Evolutionary conservation across 129 eudicot species (phyloP), one percentile per base, ranked within the genome.

Genomic region (Helichrysum umbraculigerum): DNA sequence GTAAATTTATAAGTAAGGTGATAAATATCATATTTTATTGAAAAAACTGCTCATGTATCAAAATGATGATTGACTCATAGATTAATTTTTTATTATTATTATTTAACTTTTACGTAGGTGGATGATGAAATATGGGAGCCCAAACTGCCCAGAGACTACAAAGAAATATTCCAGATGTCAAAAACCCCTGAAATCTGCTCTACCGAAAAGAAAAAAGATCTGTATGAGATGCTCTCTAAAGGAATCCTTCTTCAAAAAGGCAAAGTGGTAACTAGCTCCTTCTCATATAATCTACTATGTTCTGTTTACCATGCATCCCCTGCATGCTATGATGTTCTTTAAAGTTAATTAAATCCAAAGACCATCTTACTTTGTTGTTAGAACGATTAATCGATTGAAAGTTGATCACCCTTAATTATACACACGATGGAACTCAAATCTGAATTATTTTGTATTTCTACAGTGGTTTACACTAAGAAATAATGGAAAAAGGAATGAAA

Each of bases 191-290:
- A 70, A 6, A 70, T 51, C 50, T 71, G 8, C 17, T 25, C 7
- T 7, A 32, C n/a, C 32, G 28, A 29, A 52, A 52, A 17, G 64
- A 71, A 52, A 51, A 33, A 51, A 8, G 75, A 71, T 51, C 51
- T 71, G 4, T 71, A 54, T 15, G 9, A 30, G 4, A 52, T 71
- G 75, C 15, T 71, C 16, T 4, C 3, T 17, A 11, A 71, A 54
- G 66, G 76, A 71, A 71, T 71, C 51, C 76, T 52, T 22, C 59
- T 71, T 32, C 34, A 56, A 72, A 8, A 34, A 19, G 67, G 32
- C 6, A 72, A 33, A 56, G 34, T 72, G 66, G 76, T 56, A 72
- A 54, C 12, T 14, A 5, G 0, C 41, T 35, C 7, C 16, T 41
- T 16, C 22, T 6, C 9, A 6, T 28, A 1, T 30, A 44, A 1